Evolutionary conservation across 2,329 filamentous ascomycete genomes (phyloP), one percentile per base, ranked within the genome.

Genomic region (Nemania serpens): DNA sequence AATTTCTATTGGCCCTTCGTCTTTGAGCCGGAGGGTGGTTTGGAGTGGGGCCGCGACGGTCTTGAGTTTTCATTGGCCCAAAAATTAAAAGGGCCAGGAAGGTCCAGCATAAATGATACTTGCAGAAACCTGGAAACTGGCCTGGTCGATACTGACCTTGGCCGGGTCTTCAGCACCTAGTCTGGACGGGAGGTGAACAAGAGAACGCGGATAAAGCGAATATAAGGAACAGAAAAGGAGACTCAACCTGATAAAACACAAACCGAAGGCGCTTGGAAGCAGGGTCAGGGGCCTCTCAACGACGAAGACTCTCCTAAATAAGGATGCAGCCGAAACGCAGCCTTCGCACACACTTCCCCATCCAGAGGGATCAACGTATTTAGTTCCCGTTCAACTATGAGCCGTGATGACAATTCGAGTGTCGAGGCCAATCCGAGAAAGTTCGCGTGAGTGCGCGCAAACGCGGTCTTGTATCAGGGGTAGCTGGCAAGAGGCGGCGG

Each of bases 11-110:
- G 70, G 70, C 55, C 55, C 17, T 15, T 36, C 33, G 48, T 3
- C 33, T 15, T 55, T 42, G 61, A 70, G 64, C 64, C 65, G 65
- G 61, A 66, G 68, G 63, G 45, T 66, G 48, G 63, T 57, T 64
- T 50, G 51, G 59, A 56, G 70, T 70, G 69, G 70, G 62, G 61
- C 62, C 37, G 48, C 45, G 20, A 52, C 49, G 34, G 57, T 37
- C 43, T 41, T 20, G 52, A 68, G 63, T 69, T 70, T 64, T 63
- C 39, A 71, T 72, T 72, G 69, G 70, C 50, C 61, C 57, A 69
- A 71, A 72, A 72, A 64, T 69, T 58, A 64, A 47, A 66, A 55
- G 50, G 50, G 49, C 43, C 48, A 61, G 52, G 52, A 59, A 58
- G 39, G 42, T 48, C 51, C 57, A 60, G 57, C 57, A 58, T 51